A percentile compares a stretch with the other conserved stretches of the same genome.
Conservation (phyloP, 768 basidiomycete species). For the Mycena galericulata region DNA sequence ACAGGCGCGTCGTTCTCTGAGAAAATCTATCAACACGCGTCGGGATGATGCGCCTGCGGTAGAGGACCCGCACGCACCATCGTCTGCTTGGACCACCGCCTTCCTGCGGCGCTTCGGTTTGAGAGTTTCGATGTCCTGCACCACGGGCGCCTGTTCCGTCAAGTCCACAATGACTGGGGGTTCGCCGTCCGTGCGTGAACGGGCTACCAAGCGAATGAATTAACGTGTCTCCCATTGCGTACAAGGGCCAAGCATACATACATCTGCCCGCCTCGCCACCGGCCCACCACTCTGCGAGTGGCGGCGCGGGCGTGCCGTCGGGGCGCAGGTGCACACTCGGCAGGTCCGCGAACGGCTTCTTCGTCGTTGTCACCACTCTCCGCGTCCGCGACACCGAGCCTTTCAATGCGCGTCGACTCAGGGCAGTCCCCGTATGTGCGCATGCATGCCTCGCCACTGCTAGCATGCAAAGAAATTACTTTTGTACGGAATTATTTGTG, state of each 20-base stretch:
- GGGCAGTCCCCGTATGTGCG: not conserved
- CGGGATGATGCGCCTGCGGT: too few species aligned
- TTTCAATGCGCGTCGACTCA: not conserved
- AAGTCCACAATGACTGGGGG: not conserved
- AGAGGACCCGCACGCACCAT: not conserved
- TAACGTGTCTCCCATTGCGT: not conserved
- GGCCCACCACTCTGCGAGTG: constrained; percentile 47
- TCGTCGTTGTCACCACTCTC: constrained; percentile 43
- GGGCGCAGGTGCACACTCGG: constrained; percentile 49
- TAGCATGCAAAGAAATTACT: constrained; percentile 19
- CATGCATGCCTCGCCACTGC: constrained; percentile 10
- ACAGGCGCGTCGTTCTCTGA: constrained; percentile 12
- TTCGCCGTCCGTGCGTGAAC: not conserved
- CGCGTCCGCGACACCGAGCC: not conserved
- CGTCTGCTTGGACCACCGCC: not conserved
- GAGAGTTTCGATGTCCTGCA: not conserved
- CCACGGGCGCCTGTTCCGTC: not conserved
- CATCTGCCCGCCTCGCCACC: constrained; percentile 7
- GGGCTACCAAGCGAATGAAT: not conserved
- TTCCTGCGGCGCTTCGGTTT: constrained; percentile 11
- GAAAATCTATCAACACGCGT: not conserved
- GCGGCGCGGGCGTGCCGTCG: constrained; percentile 44
- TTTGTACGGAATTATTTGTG: constrained; percentile 15
- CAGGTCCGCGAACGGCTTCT: constrained; percentile 60
- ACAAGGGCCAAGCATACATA: constrained; percentile 6